Base-by-base conservation (phyloP, 495 filamentous ascomycete genomes). In the Hypoxylon perforatum region DNA sequence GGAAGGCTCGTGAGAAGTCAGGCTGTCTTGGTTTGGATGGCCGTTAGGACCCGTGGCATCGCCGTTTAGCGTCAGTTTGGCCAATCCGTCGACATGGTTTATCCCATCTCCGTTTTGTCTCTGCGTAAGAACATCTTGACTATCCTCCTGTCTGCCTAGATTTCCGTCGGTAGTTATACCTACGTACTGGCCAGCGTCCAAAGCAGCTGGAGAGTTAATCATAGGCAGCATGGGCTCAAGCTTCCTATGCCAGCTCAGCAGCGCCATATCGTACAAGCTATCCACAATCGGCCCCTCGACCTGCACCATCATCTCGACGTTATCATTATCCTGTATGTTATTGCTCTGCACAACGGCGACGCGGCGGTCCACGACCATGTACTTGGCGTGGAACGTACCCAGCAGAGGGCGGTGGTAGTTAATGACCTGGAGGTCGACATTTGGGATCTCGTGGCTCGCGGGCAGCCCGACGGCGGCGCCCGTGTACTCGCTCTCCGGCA, bases 371-470 rank as follows among this genome's bases (percentile, higher is more conserved):
- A 94, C 85, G 15, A 93, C 80, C 80, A 91, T 88, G 70, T 89
- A 92, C 65, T 94, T 94, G 53, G 87, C 79, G 74, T 94, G 91
- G 39, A 92, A 90, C 0, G 91, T 94, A 2, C 91, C 91, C 45
- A 94, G 75, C 0, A 90, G 70, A 0, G 88, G 87, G n/a, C 82
- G 82, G 63, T 94, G 91, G 70, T 84, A 92, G 70, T 91, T 93
- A 53, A 91, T 83, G 11, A 92, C 90, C 69, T 91, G 79, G 47
- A 94, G 73, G 69, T 92, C 88, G 23, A 92, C 73, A 63, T 91
- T 82, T 0, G 90, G 90, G 4, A 92, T 88, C 49, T 92, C 88
- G 11, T 83, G 74, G 0, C 84, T 76, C 0, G 80, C 51, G 0
- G 91, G 91, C 5, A 94, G 74, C 22, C 80, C 78, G 4, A 94